Evolutionary conservation across 352 stramenopile species (phyloP), one percentile per base, ranked within the genome.

Genomic region (Phytophthora sojae): DNA sequence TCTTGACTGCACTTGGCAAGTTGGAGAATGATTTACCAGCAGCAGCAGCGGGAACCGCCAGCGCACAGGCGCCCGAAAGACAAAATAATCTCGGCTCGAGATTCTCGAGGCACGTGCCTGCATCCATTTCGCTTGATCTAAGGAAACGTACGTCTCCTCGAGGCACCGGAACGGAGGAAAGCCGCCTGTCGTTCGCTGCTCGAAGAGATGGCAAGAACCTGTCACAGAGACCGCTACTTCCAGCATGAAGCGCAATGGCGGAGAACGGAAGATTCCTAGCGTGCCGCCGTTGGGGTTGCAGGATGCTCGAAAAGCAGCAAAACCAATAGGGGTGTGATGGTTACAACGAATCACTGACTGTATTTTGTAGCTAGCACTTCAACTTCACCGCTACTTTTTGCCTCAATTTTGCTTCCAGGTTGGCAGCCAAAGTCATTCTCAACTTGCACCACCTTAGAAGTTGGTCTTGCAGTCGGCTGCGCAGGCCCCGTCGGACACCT

Each of bases 81-180:
- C 30, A 11, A 60, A 59, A 59, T 49, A 21, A 21, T 21, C 32
- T 29, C 17, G 32, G 1, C 21, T 21, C 21, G 21, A 21, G 21
- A 21, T 21, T 21, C 21, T 21, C 21, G 21, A 25, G 39, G 56
- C 25, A 29, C 56, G 56, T 53, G 39, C 39, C 9, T 37, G 56
- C 25, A 53, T 62, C 56, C 42, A 54, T n/a, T 62, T 29, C 23
- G 15, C 7, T 47, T 63, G 39, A 55, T 63, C 39, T 15, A 2
- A 55, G 26, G 42, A 63, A 63, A 63, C 57, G 57, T 14, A 55
- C 26, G 57, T 15, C 57, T 63, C 9, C 42, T 63, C 42, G 25
- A 52, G 45, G 17, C 19, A 54, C 42, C n/a, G 17, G 42, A 63
- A 55, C 37, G 23, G 15, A 47, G 23, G 15, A 47, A 47, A 35